Percentiles rank a stretch among this genome's conserved stretches.
Evolutionary conservation across 164 flowering plant species (phyloP).

Genomic region (Annona cherimola): DNA sequence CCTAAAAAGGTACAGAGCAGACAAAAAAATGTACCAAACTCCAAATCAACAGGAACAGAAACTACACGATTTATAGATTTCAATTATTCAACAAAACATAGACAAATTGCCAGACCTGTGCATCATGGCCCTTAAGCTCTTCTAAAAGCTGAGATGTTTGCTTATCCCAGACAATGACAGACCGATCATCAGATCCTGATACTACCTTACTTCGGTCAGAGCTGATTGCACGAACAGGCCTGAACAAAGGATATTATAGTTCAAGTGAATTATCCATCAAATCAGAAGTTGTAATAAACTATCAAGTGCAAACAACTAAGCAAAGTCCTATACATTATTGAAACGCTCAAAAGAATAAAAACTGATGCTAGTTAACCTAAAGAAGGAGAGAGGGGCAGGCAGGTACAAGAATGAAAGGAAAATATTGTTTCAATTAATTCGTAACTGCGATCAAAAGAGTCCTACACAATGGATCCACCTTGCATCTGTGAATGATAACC

Average conservation of each 20-base stretch:
- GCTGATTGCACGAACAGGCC: constrained; percentile 83
- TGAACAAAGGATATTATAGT: constrained; percentile 12
- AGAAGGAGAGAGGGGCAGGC: no score
- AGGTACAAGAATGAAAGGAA: no score
- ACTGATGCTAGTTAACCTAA: no score
- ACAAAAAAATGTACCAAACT: background rate
- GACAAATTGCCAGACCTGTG: constrained; percentile 45
- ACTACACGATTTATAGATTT: background rate
- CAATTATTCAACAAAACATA: background rate
- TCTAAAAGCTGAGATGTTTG: constrained; percentile 85
- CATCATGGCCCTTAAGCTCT: constrained; percentile 93
- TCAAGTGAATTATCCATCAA: constrained; percentile 2
- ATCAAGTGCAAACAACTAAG: no score
- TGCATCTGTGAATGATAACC: no score
- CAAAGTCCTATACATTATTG: no score
- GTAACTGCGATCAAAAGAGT: background rate
- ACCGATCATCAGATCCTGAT: constrained; percentile 94
- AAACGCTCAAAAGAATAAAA: no score
- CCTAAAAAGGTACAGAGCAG: background rate
- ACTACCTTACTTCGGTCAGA: constrained; percentile 91
- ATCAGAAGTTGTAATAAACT: background rate
- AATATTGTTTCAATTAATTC: background rate
- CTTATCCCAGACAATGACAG: constrained; percentile 96
- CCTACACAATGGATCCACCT: background rate
- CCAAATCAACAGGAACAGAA: background rate